A percentile compares a stretch with the other conserved stretches of the same genome.
phyloP scores from a whole-genome alignment of 768 basidiomycete genomes.

The Suillus alpinus region DNA sequence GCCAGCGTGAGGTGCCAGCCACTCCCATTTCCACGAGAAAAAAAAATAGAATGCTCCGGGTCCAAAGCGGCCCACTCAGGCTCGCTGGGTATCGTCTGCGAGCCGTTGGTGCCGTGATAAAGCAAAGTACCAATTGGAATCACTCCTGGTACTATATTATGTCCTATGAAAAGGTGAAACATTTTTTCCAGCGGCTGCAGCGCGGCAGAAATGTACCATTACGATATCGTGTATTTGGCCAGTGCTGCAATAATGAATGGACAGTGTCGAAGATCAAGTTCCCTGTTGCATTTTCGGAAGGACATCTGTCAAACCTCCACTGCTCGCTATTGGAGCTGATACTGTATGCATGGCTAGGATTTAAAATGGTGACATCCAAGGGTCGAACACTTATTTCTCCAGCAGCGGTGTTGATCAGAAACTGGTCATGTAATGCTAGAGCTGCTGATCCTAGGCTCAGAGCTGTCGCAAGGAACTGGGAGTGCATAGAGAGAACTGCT shows the following conservation, averaged over 20 bases:
- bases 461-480: background rate
- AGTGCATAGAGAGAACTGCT: background rate
- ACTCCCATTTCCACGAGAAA: conserved; percentile 23
- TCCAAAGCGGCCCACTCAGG: conserved; percentile 35
- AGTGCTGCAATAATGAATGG: conserved; percentile 33
- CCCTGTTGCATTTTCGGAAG: conserved; percentile 27
- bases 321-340: background rate
- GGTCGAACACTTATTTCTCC: background rate
- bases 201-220: conserved; percentile 22
- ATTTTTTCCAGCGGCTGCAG: background rate
- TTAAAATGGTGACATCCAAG: background rate
- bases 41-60: conserved; percentile 36
- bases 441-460: background rate
- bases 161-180: conserved; percentile 14
- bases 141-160: conserved; percentile 31
- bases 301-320: conserved; percentile 21
- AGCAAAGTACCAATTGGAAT: conserved; percentile 36
- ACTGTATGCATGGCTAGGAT: background rate
- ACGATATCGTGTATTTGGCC: conserved; percentile 36
- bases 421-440: background rate
- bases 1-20: conserved; percentile 29
- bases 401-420: background rate
- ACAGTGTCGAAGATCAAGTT: conserved; percentile 36
- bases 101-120: conserved; percentile 28
- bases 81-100: conserved; percentile 18